Conservation (phyloP, 495 filamentous ascomycete genomes). For the Talaromyces nanjingensis region DNA sequence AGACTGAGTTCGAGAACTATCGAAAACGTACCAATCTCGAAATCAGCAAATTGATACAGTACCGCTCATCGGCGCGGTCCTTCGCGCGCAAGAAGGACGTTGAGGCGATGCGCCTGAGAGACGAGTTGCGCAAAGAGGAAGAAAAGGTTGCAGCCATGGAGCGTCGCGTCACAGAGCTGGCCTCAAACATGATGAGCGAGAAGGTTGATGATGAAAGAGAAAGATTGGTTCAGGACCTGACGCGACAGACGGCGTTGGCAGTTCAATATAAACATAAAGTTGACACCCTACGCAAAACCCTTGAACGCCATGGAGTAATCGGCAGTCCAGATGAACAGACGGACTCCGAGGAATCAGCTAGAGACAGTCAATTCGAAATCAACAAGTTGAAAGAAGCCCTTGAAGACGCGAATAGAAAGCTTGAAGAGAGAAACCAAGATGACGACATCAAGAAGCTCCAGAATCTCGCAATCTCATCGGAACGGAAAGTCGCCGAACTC, state of each 20-base stretch:
- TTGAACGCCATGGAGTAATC: constrained; percentile 42
- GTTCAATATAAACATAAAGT: constrained; percentile 62
- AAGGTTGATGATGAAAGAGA: constrained; percentile 40
- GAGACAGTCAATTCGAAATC: constrained; percentile 32
- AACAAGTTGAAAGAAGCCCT: constrained; percentile 43
- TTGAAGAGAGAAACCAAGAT: constrained; percentile 51
- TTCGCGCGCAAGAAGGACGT: constrained; percentile 87
- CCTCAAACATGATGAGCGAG: constrained; percentile 44
- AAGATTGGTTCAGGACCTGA: constrained; percentile 49
- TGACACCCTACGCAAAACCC: constrained; percentile 48
- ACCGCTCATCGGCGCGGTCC: constrained; percentile 76
- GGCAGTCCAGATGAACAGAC: constrained; percentile 34
- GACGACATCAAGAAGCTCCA: constrained; percentile 41
- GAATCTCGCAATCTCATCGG: constrained; percentile 55
- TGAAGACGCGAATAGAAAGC: constrained; percentile 48
- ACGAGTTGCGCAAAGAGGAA: constrained; percentile 61
- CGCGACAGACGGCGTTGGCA: constrained; percentile 60
- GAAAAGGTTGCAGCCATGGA: constrained; percentile 48
- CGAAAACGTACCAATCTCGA: constrained; percentile 70
- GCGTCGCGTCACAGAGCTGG: constrained; percentile 51
- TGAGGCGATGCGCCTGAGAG: constrained; percentile 63
- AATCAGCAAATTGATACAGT: constrained; percentile 70
- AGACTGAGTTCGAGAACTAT: constrained; percentile 78
- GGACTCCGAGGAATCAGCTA: constrained; percentile 36
- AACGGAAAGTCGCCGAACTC: constrained; percentile 55